Base-by-base conservation (phyloP, 2,329 filamentous ascomycete species). In the Fusarium graminum region DNA sequence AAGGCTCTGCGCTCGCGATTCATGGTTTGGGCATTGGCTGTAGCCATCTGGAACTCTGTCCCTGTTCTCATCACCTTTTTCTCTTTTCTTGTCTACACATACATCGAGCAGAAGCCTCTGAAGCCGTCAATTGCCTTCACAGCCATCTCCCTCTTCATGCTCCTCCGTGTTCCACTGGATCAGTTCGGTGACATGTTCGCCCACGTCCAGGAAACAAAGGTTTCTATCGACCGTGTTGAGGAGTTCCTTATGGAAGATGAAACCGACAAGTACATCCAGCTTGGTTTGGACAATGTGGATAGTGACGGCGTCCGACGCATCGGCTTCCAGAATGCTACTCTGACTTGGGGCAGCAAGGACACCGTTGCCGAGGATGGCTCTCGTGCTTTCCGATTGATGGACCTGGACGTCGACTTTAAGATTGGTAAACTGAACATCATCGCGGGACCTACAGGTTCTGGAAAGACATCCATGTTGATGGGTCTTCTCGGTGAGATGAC, bases 101-200 rank as follows among this genome's bases (percentile, higher is more conserved):
- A 93, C 13, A 84, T 98, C 12, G 94, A 99, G 80, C 86, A 91
- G 76, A 97, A 96, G 80, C 91, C 91, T 19, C 82, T 99, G 53
- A 90, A 95, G 51, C 94, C 95, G 0, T 98, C 95, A 0, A 85
- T 98, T 63, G 95, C 95, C 5, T 99, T 99, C 79, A 97, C 95
- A 3, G 93, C 95, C 36, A 89, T 99, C 52, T 98, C 95, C 0
- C 89, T 99, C 67, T 99, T 99, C 78, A 94, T 94, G 76, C 88
- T 99, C 39, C 88, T 99, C 14, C 90, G 95, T 45, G 92, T 97
- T 52, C 95, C 95, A 6, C 83, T 99, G 43, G 95, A 99, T 77
- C 94, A 98, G 79, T 85, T 99, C 52, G 95, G 95, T 49, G 95
- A 99, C 78, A 99, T 99, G 95, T 91, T 98, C 74, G 95, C 95